Percentiles rank a stretch among this genome's conserved stretches.
phyloP scores from a whole-genome alignment of 2,329 filamentous ascomycete species.

The Sporothrix euskadiensis region DNA sequence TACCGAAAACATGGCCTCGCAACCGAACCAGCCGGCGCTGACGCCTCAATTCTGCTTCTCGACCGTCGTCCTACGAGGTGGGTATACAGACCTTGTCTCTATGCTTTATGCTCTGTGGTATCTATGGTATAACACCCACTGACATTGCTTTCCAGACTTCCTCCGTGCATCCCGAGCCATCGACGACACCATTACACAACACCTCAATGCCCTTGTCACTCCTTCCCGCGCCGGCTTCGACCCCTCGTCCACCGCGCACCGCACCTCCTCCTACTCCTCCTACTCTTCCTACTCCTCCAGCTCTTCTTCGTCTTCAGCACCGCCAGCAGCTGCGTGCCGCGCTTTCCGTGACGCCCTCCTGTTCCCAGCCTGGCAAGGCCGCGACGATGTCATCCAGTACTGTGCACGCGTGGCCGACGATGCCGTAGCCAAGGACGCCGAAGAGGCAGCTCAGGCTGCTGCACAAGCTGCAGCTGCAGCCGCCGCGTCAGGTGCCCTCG shows the following conservation, averaged over 20 bases:
- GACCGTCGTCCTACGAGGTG: conserved; percentile 67
- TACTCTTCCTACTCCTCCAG: conserved; percentile 57
- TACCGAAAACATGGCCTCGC: conserved; percentile 34
- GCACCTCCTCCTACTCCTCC: conserved; percentile 54
- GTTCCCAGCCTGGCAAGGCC: conserved; percentile 84
- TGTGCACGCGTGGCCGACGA: conserved; percentile 74
- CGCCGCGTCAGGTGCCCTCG: not conserved
- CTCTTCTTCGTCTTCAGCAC: conserved; percentile 58
- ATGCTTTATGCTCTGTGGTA: not conserved
- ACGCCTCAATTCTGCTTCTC: conserved; percentile 80
- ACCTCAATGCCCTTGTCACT: conserved; percentile 83
- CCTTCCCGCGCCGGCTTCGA: conserved; percentile 75
- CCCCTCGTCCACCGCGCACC: conserved; percentile 70
- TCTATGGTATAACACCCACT: not conserved
- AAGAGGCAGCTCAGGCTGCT: not conserved
- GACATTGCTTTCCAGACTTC: conserved; percentile 66
- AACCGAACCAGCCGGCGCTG: conserved; percentile 49
- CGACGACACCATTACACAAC: conserved; percentile 91
- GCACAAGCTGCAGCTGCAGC: not conserved
- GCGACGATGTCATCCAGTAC: conserved; percentile 82
- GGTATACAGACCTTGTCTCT: conserved; percentile 31
- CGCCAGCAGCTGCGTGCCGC: conserved; percentile 64
- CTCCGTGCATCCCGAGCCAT: conserved; percentile 82
- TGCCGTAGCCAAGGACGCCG: conserved; percentile 63
- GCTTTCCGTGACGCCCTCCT: conserved; percentile 74